Conservation (phyloP, 306 rosid species). For the Medicago arabica region DNA sequence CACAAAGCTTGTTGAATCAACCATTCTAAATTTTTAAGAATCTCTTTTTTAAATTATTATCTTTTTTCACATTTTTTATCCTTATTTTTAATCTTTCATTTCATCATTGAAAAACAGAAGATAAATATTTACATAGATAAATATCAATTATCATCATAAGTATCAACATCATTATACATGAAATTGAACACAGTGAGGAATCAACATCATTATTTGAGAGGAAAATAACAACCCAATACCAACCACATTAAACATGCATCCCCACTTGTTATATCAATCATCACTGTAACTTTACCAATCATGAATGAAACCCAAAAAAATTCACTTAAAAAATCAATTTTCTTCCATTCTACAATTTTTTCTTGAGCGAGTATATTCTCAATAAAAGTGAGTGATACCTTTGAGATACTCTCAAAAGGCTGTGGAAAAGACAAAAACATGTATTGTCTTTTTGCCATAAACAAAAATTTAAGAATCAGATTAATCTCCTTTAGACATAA, state of each 20-base stretch:
- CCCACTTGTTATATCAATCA: slow-evolving; percentile 22
- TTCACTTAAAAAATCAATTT: not conserved
- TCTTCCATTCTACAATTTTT: not conserved
- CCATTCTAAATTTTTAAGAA: too few species aligned
- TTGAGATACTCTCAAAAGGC: not conserved
- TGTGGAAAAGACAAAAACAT: not conserved
- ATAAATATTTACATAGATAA: not conserved
- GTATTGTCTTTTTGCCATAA: not conserved
- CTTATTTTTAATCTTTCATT: too few species aligned
- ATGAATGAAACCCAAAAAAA: not conserved
- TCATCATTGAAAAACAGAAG: too few species aligned
- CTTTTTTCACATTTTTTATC: too few species aligned
- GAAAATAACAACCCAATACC: slow-evolving; percentile 26
- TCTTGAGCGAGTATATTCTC: not conserved
- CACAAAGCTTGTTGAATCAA: too few species aligned
- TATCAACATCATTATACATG: not conserved
- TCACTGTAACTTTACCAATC: slow-evolving; percentile 7
- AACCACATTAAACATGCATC: slow-evolving; percentile 33
- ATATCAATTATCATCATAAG: not conserved
- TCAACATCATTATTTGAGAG: slow-evolving; percentile 26
- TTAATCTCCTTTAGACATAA: slow-evolving; percentile 9
- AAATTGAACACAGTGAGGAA: not conserved
- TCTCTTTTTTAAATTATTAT: too few species aligned
- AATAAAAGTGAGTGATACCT: slow-evolving; percentile 2
- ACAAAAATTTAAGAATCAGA: not conserved